Evolutionary conservation across 352 stramenopile species (phyloP).

Genomic region (Phytophthora hibernalis): DNA sequence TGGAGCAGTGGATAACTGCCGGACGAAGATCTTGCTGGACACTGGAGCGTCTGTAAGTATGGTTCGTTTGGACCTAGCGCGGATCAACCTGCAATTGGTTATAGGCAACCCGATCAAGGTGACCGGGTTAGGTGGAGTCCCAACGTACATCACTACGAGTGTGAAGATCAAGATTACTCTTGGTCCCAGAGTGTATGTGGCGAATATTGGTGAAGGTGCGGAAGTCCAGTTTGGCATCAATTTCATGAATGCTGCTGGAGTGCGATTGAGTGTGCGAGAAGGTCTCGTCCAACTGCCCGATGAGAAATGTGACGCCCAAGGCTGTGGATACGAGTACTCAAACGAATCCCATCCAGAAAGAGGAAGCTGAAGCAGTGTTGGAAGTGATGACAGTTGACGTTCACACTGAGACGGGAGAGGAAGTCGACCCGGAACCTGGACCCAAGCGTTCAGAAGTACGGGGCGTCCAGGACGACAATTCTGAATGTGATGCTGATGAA

Average conservation of each 20-base stretch:
- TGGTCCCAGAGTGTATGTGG: conserved; percentile 27
- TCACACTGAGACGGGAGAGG: neutral
- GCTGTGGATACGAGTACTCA: too few species aligned
- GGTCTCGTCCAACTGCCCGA: conserved; percentile 3
- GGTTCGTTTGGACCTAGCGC: conserved; percentile 32
- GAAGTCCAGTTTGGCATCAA: conserved; percentile 37
- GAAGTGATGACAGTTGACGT: neutral
- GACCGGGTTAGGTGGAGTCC: too few species aligned
- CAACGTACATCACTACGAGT: too few species aligned
- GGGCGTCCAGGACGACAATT: neutral
- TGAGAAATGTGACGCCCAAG: neutral
- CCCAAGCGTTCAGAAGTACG: neutral
- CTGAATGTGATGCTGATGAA: neutral
- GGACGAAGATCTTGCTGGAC: too few species aligned
- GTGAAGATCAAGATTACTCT: too few species aligned
- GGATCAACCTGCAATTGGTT: conserved; percentile 22
- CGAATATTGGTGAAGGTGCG: conserved; percentile 34
- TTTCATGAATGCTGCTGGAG: conserved; percentile 36
- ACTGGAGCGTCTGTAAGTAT: conserved; percentile 29
- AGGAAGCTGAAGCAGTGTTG: neutral
- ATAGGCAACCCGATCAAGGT: neutral
- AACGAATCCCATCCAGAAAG: neutral
- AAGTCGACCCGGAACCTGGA: neutral
- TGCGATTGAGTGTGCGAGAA: conserved; percentile 20
- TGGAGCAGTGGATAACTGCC: too few species aligned